A percentile compares a stretch with the other conserved stretches of the same genome.
phyloP scores from a whole-genome alignment of 1,139 yeast species.

The Candida smagusa region DNA sequence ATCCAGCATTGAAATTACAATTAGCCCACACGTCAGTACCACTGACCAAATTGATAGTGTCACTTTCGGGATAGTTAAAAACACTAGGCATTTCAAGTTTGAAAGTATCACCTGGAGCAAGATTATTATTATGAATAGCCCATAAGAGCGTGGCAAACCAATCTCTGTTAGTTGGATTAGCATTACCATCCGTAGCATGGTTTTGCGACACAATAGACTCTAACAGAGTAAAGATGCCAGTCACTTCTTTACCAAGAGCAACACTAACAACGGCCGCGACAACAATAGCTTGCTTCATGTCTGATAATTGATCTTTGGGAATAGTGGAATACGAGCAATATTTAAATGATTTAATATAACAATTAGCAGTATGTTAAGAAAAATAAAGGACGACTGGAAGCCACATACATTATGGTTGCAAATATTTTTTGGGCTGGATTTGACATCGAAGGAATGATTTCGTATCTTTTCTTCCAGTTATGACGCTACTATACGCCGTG shows the following conservation, averaged over 20 bases:
- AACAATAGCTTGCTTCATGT: no score
- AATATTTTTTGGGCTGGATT: no score
- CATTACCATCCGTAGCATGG: background rate
- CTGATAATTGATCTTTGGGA: no score
- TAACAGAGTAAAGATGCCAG: background rate
- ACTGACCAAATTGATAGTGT: slow-evolving; percentile 6
- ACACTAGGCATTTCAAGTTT: slow-evolving; percentile 25
- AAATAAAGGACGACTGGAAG: no score
- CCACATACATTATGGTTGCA: no score
- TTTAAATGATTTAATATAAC: no score
- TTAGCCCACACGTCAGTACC: slow-evolving; percentile 19
- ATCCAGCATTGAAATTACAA: slow-evolving; percentile 15
- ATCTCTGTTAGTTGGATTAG: slow-evolving; percentile 10
- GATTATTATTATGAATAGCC: slow-evolving; percentile 17
- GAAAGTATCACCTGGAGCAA: slow-evolving; percentile 26
- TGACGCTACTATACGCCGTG: no score
- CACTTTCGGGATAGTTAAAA: slow-evolving; percentile 16
- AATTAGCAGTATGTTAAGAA: no score
- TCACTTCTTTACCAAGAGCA: slow-evolving; percentile 29
- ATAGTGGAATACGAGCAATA: no score
- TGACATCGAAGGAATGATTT: no score
- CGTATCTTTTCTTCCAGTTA: no score
- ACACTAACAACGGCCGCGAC: slow-evolving; percentile 13
- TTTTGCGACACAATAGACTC: background rate
- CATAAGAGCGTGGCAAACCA: slow-evolving; percentile 26